Evolutionary conservation across 228 moss, liverwort and hornwort species (phyloP).

Genomic region (Sphagnum fallax): DNA sequence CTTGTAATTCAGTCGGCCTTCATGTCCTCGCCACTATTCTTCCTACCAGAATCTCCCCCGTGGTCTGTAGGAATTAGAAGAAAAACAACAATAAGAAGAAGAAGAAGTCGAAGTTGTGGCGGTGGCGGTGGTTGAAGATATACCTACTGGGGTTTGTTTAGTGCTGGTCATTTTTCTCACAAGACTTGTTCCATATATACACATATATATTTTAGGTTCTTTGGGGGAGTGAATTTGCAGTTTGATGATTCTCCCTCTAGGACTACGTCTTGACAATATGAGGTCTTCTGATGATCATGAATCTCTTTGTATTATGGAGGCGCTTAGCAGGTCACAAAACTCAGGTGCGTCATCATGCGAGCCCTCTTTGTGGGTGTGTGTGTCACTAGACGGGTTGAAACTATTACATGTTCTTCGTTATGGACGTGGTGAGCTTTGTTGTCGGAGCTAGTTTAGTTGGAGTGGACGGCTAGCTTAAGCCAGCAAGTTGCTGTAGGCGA

Average conservation of each 20-base stretch:
- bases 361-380: not conserved
- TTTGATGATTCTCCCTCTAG: not conserved
- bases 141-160: too few relatives aligned
- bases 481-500: not conserved
- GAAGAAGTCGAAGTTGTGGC: too few relatives aligned
- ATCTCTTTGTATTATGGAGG: constrained; percentile 99
- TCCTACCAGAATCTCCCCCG: too few relatives aligned
- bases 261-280: not conserved
- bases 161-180: too few relatives aligned
- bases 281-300: constrained; percentile 16
- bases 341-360: constrained; percentile 50
- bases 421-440: not conserved
- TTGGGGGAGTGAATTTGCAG: too few relatives aligned
- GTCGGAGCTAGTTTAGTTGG: not conserved
- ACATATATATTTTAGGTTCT: too few relatives aligned
- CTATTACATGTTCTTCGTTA: constrained; percentile 1
- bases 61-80: too few relatives aligned
- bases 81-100: too few relatives aligned
- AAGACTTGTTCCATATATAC: too few relatives aligned
- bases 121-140: too few relatives aligned
- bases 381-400: not conserved
- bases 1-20: too few relatives aligned
- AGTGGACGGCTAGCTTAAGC: not conserved
- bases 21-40: too few relatives aligned
- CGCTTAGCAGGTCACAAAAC: constrained; percentile 89